Evolutionary conservation across 1,284 basidiomycete species (phyloP), one percentile per base, ranked within the genome.

Genomic region (Cryptococcus sp.): DNA sequence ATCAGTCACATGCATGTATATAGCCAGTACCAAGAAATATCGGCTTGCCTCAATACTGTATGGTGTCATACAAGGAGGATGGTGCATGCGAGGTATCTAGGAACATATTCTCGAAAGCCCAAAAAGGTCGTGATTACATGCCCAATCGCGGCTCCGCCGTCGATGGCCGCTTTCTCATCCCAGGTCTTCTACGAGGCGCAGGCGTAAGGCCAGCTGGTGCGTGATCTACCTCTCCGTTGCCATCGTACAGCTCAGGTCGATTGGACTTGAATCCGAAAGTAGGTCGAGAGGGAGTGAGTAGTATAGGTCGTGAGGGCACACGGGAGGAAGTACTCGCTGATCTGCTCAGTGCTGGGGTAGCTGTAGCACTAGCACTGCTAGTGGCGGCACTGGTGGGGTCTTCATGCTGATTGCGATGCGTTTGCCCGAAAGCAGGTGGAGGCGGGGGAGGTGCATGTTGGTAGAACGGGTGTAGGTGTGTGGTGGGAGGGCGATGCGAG

Each of bases 111-210:
- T 23, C 23, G 15, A 47, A n/a, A n/a, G 15, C 53, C 15, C 38
- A 8, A 39, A 27, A 20, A 17, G 23, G 5, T 16, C 4, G 23
- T 20, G 35, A 53, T 35, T 47, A 35, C 51, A 59, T 50, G 15
- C 59, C 59, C 23, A 61, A 39, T 31, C 60, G 57, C 19, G 60
- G 60, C 20, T 61, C 60, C 31, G 60, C 60, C 11, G 60, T 61
- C 1, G 60, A 61, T 31, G 60, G 60, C 54, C 60, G 47, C 25
- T 61, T 61, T 53, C 53, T 54, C 27, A 61, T 59, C 5, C 25
- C 53, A 17, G 45, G 54, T 46, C 31, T 3, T 35, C 41, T 51
- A 15, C 54, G 17, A 3, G 53, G 53, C 17, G 56, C 39, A 5
- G 56, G 56, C 13, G 25, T 41, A 5, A 53, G 49, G 20, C 57